Evolutionary conservation across 345 rosid genomes (phyloP), one percentile per base, ranked within the genome.

Genomic region (Rhodamnia rubescens): DNA sequence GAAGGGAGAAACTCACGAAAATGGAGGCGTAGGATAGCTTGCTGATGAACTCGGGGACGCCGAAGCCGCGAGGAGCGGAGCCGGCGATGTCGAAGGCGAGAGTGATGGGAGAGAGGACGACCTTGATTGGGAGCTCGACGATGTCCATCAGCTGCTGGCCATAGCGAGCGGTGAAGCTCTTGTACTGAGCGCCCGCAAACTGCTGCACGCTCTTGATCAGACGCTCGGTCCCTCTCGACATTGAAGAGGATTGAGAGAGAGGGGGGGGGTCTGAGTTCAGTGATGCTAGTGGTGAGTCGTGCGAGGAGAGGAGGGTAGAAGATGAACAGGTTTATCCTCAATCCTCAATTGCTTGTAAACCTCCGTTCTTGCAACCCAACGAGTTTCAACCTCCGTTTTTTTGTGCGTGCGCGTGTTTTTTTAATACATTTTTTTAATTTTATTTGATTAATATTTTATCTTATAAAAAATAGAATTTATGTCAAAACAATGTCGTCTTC

Each of bases 1-100:
- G 11, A 36, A 50, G 32, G 42, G 21, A 81, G 84, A 8, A 87
- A 87, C 93, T 92, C 86, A 96, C 98, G 85, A 95, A 94, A 51
- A 96, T 90, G 15, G 99, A 94, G 58, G 91, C 92, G 82, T 87
- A 89, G 85, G 98, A 95, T 75, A 96, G 89, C 80, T 92, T 94
- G 88, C 96, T 90, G 89, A 95, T 89, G 87, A 96, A 88, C 87
- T 96, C 94, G 26, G 98, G 99, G 86, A 94, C 87, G 87, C 99
- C 98, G 80, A 94, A 94, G 16, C 98, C 98, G 54, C 98, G 97
- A 85, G 97, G 97, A 55, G 98, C 98, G 74, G 98, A 95, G 86
- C 99, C 99, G 84, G 92, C 99, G 84, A 95, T 86, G 92, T 92
- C 95, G 84, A 93, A 94, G 82, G 98, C 98, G 90, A 96, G 95